Evolutionary conservation across 2,329 filamentous ascomycete species (phyloP), one percentile per base, ranked within the genome.

Genomic region (Thermothelomyces thermophilus): DNA sequence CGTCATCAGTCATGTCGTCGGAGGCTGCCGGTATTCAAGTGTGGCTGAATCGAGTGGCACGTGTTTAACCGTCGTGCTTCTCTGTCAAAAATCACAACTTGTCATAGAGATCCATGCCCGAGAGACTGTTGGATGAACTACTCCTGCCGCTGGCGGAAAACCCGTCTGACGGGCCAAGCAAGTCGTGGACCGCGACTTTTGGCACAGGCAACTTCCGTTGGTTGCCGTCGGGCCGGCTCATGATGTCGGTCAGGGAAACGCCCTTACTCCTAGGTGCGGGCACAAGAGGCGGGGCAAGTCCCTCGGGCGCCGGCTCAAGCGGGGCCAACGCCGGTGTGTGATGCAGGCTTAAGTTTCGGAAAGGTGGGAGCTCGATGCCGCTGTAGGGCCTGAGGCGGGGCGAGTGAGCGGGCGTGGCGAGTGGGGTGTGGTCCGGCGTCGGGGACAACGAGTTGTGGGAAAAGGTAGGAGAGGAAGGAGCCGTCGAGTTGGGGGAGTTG

Each of bases 381-480:
- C 74, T 80, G 63, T 87, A 85, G 3, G 91, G 88, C 53, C 90
- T 80, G 59, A 98, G 76, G 37, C 93, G 87, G 45, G 93, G 93
- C 16, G 90, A 96, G 69, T 97, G 93, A 37, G 90, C 91, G 4
- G 91, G 91, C 5, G 91, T 98, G 24, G 90, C 91, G 49, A 97
- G 82, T n/a, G 91, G 91, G n/a, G 93, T 97, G 73, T 96, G 90
- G 64, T 97, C 91, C 10, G 91, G 93, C 1, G 91, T 98, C 4
- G 91, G 93, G 9, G 91, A 97, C 41, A 91, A 79, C 10, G 91
- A 96, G 68, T 95, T 90, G 70, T 96, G 90, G 2, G 91, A 96
- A 68, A 96, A 95, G 3, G 90, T 96, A 22, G 91, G 91, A 28
- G 91, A 97, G 22, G 91, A 95, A 17, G 93, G 93, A 41, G 91